Evolutionary conservation across 306 rosid genomes (phyloP), one percentile per base, ranked within the genome.

Genomic region (Cucurbita maxima): DNA sequence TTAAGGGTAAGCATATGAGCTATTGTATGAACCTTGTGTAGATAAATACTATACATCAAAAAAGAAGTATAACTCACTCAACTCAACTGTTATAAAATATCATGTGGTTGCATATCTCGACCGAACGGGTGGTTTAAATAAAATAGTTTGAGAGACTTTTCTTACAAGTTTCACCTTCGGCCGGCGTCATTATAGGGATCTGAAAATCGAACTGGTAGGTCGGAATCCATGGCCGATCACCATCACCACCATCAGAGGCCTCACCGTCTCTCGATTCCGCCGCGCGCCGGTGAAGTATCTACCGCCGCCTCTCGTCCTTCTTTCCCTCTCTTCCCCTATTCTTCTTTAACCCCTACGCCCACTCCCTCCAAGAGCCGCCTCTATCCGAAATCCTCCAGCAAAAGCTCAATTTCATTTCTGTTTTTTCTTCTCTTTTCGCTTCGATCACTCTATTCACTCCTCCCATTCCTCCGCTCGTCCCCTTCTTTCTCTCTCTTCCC

Each of bases 401-500:
- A 50, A 43, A 44, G 22, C n/a, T 84, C 93, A 66, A 59, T 89
- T 19, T 88, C 97, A 34, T 83, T 87, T 74, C 89, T 84, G 74
- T 72, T 90, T 78, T 78, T 92, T 71, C 85, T 90, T 6, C 92
- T 92, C 44, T 63, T 88, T 80, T 88, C 96, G 36, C 88, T 90
- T 5, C 92, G 91, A 10, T 88, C 96, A 40, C 87, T 88, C 53
- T 88, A 85, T 38, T 87, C 92, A 41, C 84, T 91, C 25, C 90
- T 88, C 61, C 96, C 92, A 22, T 88, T 88, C 74, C 89, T 88
- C 52, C 93, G 96, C 51, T 86, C 97, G 4, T 88, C 96, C 14
- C 91, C 92, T 77, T 90, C 94, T 0, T 90, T 86, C 59, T 88
- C 89, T n/a, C 87, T 86, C 16, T 89, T 87, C 82, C 91, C 88